phyloP scores from a whole-genome alignment of 2,329 filamentous ascomycete genomes.

The Dactylellina cionopaga region DNA sequence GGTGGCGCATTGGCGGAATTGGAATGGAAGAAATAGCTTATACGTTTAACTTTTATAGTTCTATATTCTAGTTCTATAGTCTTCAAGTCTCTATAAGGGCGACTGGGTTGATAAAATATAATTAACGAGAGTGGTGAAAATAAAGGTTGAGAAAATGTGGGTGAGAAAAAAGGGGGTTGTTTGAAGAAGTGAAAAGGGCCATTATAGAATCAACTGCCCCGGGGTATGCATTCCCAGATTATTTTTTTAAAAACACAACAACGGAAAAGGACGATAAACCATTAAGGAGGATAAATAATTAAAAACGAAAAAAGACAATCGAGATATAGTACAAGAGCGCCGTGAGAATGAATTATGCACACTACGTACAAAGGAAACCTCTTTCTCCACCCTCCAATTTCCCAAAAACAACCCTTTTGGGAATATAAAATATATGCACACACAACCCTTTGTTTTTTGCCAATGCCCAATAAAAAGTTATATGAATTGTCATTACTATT shows the following conservation, averaged over 20 bases:
- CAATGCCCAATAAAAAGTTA: conserved; percentile 1
- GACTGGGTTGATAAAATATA: neutral
- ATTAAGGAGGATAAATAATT: too few species aligned
- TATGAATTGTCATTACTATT: conserved; percentile 24
- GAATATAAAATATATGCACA: conserved; percentile 4
- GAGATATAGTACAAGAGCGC: conserved; percentile 50
- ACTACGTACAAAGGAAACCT: conserved; percentile 29
- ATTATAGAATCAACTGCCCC: neutral
- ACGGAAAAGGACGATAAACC: too few species aligned
- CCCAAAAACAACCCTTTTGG: conserved; percentile 2
- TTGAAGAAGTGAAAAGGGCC: conserved; percentile 44
- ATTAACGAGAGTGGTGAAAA: conserved; percentile 22
- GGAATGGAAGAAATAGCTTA: neutral
- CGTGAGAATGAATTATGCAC: conserved; percentile 26
- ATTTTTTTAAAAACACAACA: too few species aligned
- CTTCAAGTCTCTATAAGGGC: neutral
- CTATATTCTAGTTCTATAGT: neutral
- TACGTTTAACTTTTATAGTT: neutral
- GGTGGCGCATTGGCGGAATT: neutral
- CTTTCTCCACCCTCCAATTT: too few species aligned
- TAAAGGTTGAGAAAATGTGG: neutral
- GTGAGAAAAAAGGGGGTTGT: conserved; percentile 10
- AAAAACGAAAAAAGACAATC: conserved; percentile 13
- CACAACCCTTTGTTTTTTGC: neutral
- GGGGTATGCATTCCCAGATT: too few species aligned